Evolutionary conservation across 2,329 filamentous ascomycete species (phyloP), one percentile per base, ranked within the genome.

Genomic region (Alternaria triticina): DNA sequence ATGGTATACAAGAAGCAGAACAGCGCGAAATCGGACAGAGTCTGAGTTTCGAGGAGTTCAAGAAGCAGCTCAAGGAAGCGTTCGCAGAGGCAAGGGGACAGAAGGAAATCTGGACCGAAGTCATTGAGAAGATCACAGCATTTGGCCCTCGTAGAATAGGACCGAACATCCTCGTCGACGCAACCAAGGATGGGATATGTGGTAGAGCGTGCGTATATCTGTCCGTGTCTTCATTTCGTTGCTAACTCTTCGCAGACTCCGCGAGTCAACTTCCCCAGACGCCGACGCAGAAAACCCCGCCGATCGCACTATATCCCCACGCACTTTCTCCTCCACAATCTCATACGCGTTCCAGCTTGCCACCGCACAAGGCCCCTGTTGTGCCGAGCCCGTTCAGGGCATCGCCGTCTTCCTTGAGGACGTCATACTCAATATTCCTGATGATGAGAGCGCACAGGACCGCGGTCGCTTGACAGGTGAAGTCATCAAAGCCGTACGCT

Each of bases 301-400:
- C 68, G 15, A 74, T 15, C 52, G 67, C 50, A 55, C 63, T 2
- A 81, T 91, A 45, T 82, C 85, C 58, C 84, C 90, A 5, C 85
- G 85, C 52, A 91, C 96, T 74, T 90, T 98, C 69, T 89, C 90
- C 61, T 95, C 98, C 83, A 98, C 97, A 77, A 92, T 98, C 67
- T 86, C 89, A 9, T 94, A 99, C 78, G 94, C 93, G 51, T 99
- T 99, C 85, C 96, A 99, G 79, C 90, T 98, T 15, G 91, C 93
- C 43, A 96, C 91, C 1, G 88, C 89, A 22, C 93, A 97, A 80
- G 96, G 96, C 0, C 94, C 96, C 0, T 87, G 98, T 54, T 98
- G 96, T 80, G 88, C 93, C 72, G 96, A 99, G 78, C 95, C 96
- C 0, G 89, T 97, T 51, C 95, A 97, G 82, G 96, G 96, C 54